Evolutionary conservation across 2,329 filamentous ascomycete species (phyloP).

Genomic region (Sordariomycetes sp.): DNA sequence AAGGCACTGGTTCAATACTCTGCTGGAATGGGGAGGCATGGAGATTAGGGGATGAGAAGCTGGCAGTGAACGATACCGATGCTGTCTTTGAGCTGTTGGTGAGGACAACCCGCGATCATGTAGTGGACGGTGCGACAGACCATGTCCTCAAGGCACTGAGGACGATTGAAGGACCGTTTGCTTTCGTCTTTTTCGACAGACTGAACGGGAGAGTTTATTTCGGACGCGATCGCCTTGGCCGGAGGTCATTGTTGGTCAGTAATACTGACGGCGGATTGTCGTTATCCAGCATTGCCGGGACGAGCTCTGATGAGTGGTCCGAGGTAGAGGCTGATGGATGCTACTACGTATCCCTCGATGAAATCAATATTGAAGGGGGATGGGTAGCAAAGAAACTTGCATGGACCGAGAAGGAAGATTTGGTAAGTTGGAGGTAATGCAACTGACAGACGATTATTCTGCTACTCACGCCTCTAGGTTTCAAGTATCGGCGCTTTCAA

Average conservation of each 20-base stretch:
- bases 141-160: constrained; percentile 44
- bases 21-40: constrained; percentile 99
- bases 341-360: constrained; percentile 53
- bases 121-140: constrained; percentile 13
- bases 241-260: constrained; percentile 67
- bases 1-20: constrained; percentile 51
- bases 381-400: constrained; percentile 13
- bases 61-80: constrained; percentile 74
- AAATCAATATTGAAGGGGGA: neutral
- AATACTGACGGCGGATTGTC: constrained; percentile 35
- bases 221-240: constrained; percentile 78
- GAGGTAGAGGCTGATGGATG: constrained; percentile 84
- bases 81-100: constrained; percentile 54
- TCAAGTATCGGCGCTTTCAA: constrained; percentile 47
- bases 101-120: constrained; percentile 8
- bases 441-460: constrained; percentile 13
- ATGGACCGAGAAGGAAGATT: constrained; percentile 24
- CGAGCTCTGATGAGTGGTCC: constrained; percentile 44
- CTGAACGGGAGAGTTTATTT: constrained; percentile 58
- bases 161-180: constrained; percentile 72
- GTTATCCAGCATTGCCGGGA: constrained; percentile 64
- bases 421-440: no score
- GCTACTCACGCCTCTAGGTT: constrained; percentile 38
- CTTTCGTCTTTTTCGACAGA: constrained; percentile 75
- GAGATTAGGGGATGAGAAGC: constrained; percentile 50